Conservation (phyloP, 108 stramenopile genomes). For the Discostella stelligeroides region DNA sequence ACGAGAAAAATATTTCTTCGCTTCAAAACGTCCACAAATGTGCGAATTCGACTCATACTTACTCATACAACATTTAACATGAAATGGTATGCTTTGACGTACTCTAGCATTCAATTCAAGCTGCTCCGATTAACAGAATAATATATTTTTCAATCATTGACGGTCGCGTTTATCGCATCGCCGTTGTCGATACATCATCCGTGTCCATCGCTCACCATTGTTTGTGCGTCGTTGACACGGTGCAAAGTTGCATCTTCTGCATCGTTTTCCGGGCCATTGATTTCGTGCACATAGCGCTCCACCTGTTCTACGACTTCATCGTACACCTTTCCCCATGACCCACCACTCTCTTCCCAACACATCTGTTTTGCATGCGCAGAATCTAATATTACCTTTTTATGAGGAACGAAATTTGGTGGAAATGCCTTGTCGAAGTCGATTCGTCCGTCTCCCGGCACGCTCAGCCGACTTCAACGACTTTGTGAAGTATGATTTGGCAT, state of each 20-base stretch:
- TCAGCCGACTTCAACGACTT: conserved; percentile 93
- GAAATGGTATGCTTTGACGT: no score
- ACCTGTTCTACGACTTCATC: conserved; percentile 46
- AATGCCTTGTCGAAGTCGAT: conserved; percentile 60
- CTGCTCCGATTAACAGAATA: no score
- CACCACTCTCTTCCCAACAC: conserved; percentile 60
- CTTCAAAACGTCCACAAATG: no score
- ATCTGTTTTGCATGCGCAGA: conserved; percentile 61
- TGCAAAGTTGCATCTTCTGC: neutral
- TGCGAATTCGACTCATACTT: no score
- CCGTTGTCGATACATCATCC: conserved; percentile 3
- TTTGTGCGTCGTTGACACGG: neutral
- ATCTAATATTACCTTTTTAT: conserved; percentile 38
- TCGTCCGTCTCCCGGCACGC: conserved; percentile 57
- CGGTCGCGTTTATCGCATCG: conserved; percentile 8
- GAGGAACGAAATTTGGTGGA: conserved; percentile 42
- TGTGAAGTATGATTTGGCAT: conserved; percentile 61
- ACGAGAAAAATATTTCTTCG: no score
- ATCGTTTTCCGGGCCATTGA: conserved; percentile 3
- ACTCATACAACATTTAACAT: no score
- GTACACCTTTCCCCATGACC: conserved; percentile 38
- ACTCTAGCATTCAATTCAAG: no score
- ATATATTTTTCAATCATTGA: no score
- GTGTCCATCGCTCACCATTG: neutral
- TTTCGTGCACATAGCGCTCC: conserved; percentile 16